A percentile compares a stretch with the other conserved stretches of the same genome.
These are phyloP conservation scores for Alternaria hordeiaustralica DNA, from an alignment of 2,329 filamentous ascomycete species.

Conservation along the genomic window DNA sequence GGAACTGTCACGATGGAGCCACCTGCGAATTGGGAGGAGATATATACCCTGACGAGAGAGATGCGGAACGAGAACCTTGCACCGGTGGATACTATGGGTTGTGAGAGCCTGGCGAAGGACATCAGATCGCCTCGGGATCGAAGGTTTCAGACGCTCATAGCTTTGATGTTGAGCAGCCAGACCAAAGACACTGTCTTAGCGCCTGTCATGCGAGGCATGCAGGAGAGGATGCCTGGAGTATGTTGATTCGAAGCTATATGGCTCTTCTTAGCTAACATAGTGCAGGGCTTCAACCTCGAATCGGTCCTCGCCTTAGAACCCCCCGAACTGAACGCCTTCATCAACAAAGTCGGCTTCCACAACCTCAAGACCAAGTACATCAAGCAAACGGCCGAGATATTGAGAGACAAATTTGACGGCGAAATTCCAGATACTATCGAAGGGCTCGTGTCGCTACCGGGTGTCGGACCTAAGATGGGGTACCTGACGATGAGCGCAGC, in stretches of 20 bases:
- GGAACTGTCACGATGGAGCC: constrained; percentile 59
- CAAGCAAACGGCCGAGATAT: constrained; percentile 74
- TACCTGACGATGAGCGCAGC: constrained; percentile 84
- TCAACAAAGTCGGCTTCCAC: constrained; percentile 87
- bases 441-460: constrained; percentile 78
- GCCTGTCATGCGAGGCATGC: constrained; percentile 78
- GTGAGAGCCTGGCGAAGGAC: constrained; percentile 74
- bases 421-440: constrained; percentile 83
- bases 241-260: not conserved
- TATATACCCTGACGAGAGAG: constrained; percentile 77
- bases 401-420: constrained; percentile 71
- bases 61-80: constrained; percentile 79
- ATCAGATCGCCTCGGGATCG: constrained; percentile 61
- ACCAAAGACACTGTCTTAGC: constrained; percentile 93
- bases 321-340: constrained; percentile 72
- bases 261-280: not conserved
- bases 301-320: constrained; percentile 78
- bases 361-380: constrained; percentile 91
- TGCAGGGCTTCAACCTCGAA: constrained; percentile 69
- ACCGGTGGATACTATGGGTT: constrained; percentile 97
- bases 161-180: constrained; percentile 90
- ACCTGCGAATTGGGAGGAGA: constrained; percentile 81
- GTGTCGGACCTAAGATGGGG: constrained; percentile 94
- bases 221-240: constrained; percentile 70
- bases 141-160: constrained; percentile 84